These are phyloP conservation scores for Neonothopanus nambi DNA, from an alignment of 1,284 basidiomycete genomes.

Conservation along the genomic window DNA sequence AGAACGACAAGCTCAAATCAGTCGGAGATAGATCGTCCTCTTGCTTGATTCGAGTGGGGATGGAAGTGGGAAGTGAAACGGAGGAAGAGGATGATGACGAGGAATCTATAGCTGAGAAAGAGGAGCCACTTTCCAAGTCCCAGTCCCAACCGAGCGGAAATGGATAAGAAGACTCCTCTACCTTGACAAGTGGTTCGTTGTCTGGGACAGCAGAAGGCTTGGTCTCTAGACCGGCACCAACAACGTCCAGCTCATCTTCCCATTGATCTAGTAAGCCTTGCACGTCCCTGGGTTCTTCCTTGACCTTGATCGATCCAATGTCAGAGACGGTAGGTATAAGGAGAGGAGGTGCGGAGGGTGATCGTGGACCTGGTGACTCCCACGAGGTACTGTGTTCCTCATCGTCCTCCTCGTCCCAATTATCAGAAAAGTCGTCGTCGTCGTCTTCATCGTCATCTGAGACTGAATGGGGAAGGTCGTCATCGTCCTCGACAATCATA, in stretches of 20 bases:
- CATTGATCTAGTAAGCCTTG: slow-evolving; percentile 64
- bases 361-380: slow-evolving; percentile 60
- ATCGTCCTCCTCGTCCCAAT: slow-evolving; percentile 39
- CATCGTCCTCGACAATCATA: slow-evolving; percentile 14
- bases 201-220: not conserved
- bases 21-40: slow-evolving; percentile 42
- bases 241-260: slow-evolving; percentile 42
- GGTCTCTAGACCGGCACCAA: not conserved
- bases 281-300: slow-evolving; percentile 60
- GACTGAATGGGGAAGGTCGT: slow-evolving; percentile 7
- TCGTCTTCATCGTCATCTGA: slow-evolving; percentile 13
- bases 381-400: slow-evolving; percentile 42
- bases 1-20: slow-evolving; percentile 10
- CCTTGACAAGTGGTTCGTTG: slow-evolving; percentile 26
- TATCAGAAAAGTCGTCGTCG: slow-evolving; percentile 14
- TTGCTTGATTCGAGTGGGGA: slow-evolving; percentile 36
- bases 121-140: slow-evolving; percentile 13
- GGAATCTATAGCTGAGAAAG: not conserved
- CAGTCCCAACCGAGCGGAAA: slow-evolving; percentile 12
- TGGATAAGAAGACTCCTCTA: slow-evolving; percentile 27
- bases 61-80: slow-evolving; percentile 11
- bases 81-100: slow-evolving; percentile 12
- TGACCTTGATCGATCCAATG: slow-evolving; percentile 40
- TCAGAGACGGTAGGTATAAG: slow-evolving; percentile 27
- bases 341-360: slow-evolving; percentile 47